phyloP scores from a whole-genome alignment of 805 yeast genomes.

The Nakazawaea wickerhamii region DNA sequence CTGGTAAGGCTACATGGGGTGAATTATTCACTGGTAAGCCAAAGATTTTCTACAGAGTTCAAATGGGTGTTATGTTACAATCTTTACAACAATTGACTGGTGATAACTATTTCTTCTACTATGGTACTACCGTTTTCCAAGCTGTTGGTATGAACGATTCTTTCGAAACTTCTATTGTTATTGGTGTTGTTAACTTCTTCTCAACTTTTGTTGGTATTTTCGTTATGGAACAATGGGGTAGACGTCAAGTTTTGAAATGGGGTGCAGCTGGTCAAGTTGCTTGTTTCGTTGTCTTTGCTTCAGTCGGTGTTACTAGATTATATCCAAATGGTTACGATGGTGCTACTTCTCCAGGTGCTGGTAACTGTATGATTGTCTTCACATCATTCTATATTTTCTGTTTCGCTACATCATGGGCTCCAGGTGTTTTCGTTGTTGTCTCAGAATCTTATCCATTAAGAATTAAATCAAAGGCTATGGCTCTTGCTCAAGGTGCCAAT shows the following conservation, averaged over 20 bases:
- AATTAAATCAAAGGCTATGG: slow-evolving; percentile 63
- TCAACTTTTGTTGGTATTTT: slow-evolving; percentile 49
- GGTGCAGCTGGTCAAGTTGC: slow-evolving; percentile 51
- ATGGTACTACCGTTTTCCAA: slow-evolving; percentile 57
- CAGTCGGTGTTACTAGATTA: slow-evolving; percentile 50
- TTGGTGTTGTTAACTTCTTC: slow-evolving; percentile 52
- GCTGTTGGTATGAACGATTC: slow-evolving; percentile 54
- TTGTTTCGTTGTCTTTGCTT: slow-evolving; percentile 55
- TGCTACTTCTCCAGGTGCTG: slow-evolving; percentile 44
- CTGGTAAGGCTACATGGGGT: slow-evolving; percentile 62
- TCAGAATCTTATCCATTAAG: slow-evolving; percentile 61
- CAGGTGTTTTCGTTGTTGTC: slow-evolving; percentile 56
- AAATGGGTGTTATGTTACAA: slow-evolving; percentile 57
- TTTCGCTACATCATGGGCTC: slow-evolving; percentile 78
- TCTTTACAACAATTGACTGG: slow-evolving; percentile 59
- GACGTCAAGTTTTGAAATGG: slow-evolving; percentile 42
- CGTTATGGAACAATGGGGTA: slow-evolving; percentile 49
- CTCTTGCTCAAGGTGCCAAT: slow-evolving; percentile 64
- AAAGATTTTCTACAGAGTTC: slow-evolving; percentile 48
- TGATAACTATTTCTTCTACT: slow-evolving; percentile 61
- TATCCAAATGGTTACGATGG: slow-evolving; percentile 31
- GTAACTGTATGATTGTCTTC: slow-evolving; percentile 49
- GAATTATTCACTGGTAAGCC: slow-evolving; percentile 63
- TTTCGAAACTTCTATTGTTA: slow-evolving; percentile 52
- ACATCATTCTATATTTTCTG: slow-evolving; percentile 59